Evolutionary conservation across 768 basidiomycete species (phyloP), one percentile per base, ranked within the genome.

Genomic region (Leccinum pellstonianum): DNA sequence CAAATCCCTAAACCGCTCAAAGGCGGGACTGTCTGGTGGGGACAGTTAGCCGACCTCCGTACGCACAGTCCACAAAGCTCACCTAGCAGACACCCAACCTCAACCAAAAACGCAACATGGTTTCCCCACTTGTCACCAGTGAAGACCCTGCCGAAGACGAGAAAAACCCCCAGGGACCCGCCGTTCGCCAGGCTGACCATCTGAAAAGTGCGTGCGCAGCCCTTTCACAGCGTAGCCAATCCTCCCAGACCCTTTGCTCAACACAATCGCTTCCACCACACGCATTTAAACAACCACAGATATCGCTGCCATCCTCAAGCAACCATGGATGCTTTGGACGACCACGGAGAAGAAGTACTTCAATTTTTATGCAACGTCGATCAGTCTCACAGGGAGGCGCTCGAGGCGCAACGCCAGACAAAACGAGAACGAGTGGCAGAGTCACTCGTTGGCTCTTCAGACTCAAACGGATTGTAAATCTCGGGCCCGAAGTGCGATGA

Each of bases 401-500:
- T 35, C 35, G 35, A 6, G 5, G 35, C 35, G 9, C 35, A 35
- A 35, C 35, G 5, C 35, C 35, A 35, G 35, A 35, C 35, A 9
- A 35, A 35, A 5, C 27, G 27, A 29, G 2, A 29, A 29, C 27
- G 27, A 29, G 33, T 0, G 31, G 10, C 31, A 31, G 31, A 31
- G 29, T 31, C 29, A 31, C 29, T 31, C 29, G 29, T 31, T 31
- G 29, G 29, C 29, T 31, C 29, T 31, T 31, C 9, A 31, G 3
- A 31, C 9, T 31, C 9, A 31, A 29, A 29, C 9, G 29, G 41
- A 14, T 35, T 14, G 33, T 35, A 35, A 14, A 35, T 23, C 23
- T 23, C 5, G 70, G 1, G 65, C 50, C 25, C 72, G 81, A 29
- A 81, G 70, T 2, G 66, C 57, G 43, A 65, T 59, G 11, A 84